Base-by-base conservation (phyloP, 2,329 filamentous ascomycete genomes). In the Microsporum canis region DNA sequence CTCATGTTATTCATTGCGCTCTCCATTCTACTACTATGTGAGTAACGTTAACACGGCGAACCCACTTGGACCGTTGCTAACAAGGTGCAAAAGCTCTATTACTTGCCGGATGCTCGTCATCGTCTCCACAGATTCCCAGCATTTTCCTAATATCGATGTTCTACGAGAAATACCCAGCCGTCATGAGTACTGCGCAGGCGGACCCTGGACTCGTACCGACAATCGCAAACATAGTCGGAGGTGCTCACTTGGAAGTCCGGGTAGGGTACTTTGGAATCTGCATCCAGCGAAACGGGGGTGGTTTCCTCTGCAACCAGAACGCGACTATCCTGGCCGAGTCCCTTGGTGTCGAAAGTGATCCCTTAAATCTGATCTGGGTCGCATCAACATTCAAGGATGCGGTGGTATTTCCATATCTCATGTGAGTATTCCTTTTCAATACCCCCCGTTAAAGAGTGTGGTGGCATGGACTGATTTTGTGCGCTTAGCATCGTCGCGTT, bases 81-180 rank as follows among this genome's bases (percentile, higher is more conserved):
- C 49, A 34, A 14, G 1, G 6, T 29, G 14, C 29, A 34, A 12
- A 69, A 96, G 91, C 94, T 68, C 84, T 99, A 65, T 79, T 99
- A 69, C 80, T 99, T 67, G 92, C 94, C 70, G 94, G 94, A 69
- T 99, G 94, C 77, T 97, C 94, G 3, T 97, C 92, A 7, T 96
- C 92, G 45, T 96, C 92, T 58, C 94, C 92, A 1, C 80, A 95
- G 60, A 96, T 99, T 68, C 94, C 94, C 31, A 86, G 87, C 71
- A 97, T 99, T 76, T 99, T 96, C 82, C 85, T 99, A 67, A 89
- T 99, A 66, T 96, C 91, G n/a, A 84, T 99, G 70, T 97, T 95
- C 83, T 99, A 96, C 79, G 80, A 95, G 73, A 80, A 83, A 64
- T 96, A 96, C 77, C 84, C 86, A 23, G 89, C 94, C 2, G 79